phyloP scores from a whole-genome alignment of 495 filamentous ascomycete species.

The Lasiosphaeria ovina region DNA sequence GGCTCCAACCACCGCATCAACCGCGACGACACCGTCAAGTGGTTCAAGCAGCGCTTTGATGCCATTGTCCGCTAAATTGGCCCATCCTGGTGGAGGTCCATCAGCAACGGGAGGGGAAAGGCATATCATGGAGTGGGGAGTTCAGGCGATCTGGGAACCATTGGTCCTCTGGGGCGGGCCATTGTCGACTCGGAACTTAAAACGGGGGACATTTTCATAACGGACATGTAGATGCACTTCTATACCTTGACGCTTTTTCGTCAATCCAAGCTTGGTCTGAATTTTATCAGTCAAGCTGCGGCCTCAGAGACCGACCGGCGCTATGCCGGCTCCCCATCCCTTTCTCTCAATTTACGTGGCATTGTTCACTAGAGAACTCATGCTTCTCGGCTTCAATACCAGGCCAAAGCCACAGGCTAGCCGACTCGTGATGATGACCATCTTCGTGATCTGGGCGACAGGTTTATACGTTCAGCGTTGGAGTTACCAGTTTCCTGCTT shows the following conservation, averaged over 20 bases:
- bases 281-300: constrained; percentile 51
- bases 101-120: constrained; percentile 24
- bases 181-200: constrained; percentile 16
- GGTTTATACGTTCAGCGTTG: too few species aligned
- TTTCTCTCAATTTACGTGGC: constrained; percentile 18
- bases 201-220: constrained; percentile 15
- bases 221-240: constrained; percentile 25
- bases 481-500: too few species aligned
- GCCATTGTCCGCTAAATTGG: constrained; percentile 83
- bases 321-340: constrained; percentile 52
- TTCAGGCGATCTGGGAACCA: constrained; percentile 17
- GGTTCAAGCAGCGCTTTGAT: constrained; percentile 99
- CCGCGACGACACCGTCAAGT: constrained; percentile 91
- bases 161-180: constrained; percentile 19
- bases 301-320: constrained; percentile 65
- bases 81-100: constrained; percentile 15
- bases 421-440: neutral
- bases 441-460: too few species aligned
- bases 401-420: neutral
- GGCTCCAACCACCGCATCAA: constrained; percentile 89
- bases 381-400: neutral
- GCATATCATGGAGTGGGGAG: constrained; percentile 25
- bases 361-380: neutral
- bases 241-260: constrained; percentile 32
- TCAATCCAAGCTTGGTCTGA: constrained; percentile 42